Conservation (phyloP, 805 yeast species). For the Blastobotrys attinorum region DNA sequence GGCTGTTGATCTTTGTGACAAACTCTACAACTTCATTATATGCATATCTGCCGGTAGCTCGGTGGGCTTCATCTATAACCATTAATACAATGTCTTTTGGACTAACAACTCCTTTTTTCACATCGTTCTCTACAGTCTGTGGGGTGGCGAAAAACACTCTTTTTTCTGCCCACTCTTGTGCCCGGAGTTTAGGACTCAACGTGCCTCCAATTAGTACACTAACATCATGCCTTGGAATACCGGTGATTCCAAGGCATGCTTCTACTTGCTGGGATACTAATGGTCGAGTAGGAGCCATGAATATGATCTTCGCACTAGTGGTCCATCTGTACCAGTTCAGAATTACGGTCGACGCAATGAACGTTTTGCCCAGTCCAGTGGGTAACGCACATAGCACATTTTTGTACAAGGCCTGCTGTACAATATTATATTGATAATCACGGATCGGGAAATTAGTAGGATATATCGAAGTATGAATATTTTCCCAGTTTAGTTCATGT, state of each 20-base stretch:
- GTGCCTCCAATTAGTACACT: conserved; percentile 62
- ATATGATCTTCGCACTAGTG: conserved; percentile 65
- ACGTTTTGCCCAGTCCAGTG: conserved; percentile 95
- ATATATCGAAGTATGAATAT: conserved; percentile 50
- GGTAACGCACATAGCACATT: conserved; percentile 88
- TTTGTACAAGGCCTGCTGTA: conserved; percentile 57
- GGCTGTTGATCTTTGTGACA: conserved; percentile 51
- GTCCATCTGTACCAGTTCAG: conserved; percentile 86
- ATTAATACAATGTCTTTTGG: conserved; percentile 69
- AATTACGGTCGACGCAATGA: conserved; percentile 92
- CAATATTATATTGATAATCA: conserved; percentile 83
- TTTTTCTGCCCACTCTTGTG: conserved; percentile 66
- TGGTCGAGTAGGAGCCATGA: conserved; percentile 97
- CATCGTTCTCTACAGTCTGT: conserved; percentile 89
- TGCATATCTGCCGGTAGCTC: conserved; percentile 86
- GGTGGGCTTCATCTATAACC: conserved; percentile 92
- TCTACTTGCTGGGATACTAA: conserved; percentile 92
- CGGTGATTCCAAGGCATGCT: conserved; percentile 83
- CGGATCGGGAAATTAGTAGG: conserved; percentile 81
- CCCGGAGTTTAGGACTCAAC: conserved; percentile 45
- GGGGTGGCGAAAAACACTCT: conserved; percentile 92
- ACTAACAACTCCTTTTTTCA: conserved; percentile 62
- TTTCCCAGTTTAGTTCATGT: conserved; percentile 39
- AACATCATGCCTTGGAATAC: conserved; percentile 66
- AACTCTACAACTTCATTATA: conserved; percentile 75